Base-by-base conservation (phyloP, 2,329 filamentous ascomycete genomes). In the Calonectria crousiana region DNA sequence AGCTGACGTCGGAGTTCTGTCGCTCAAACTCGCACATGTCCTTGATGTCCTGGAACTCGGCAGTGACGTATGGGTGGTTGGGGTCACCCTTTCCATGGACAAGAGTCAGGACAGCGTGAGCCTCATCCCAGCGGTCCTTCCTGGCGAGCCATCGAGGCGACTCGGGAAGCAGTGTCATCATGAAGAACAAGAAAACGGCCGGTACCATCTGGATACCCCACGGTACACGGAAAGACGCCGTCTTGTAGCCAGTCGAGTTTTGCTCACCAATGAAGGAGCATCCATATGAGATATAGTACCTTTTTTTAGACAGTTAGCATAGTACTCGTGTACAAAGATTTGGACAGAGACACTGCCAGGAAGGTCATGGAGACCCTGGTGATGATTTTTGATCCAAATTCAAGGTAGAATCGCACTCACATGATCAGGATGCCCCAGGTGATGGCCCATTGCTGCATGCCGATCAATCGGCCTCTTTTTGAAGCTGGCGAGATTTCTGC, bases 11-110 rank as follows among this genome's bases (percentile, higher is more conserved):
- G 18, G 91, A 86, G 81, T 95, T 93, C 32, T 88, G 86, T 23
- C 91, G 89, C 84, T 97, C 94, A 75, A 96, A 94, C 66, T 95
- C 92, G 78, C 93, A 90, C 83, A 92, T 93, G 49, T 93, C 91
- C 76, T 91, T 90, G 81, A 97, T 96, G 77, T 96, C 94, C 26
- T 91, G 86, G 82, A 94, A 86, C 82, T 97, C 95, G 87, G 89
- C 13, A 84, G 84, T 51, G 13, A 96, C 94, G 77, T 94, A 93
- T 0, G 91, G 90, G 51, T 90, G 90, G 79, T 92, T 87, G 1
- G 86, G 84, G 75, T 95, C 90, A 2, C 94, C 93, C 69, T 92
- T 88, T 49, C 90, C 92, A 79, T 94, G 93, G 2, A 94, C 90
- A 36, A 93, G 86, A 0, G 87, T 88, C 47, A 89, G 81, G 3